Conservation (phyloP, 768 basidiomycete species). For the Ramaria rubella region DNA sequence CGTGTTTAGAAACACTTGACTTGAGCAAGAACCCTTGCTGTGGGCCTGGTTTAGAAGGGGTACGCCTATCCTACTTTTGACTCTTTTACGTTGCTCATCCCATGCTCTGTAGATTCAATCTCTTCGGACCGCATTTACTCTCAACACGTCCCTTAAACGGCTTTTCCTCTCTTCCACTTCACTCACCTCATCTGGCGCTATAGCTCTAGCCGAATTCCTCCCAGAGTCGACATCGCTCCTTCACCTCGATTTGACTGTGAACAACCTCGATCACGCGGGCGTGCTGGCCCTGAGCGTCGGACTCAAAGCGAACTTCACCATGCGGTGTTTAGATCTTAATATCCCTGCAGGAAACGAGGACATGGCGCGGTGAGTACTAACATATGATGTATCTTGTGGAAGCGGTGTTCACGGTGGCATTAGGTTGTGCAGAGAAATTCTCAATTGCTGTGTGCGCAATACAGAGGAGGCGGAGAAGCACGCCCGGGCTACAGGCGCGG, state of each 20-base stretch:
- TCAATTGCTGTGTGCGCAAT: conserved; percentile 87
- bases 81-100: not conserved
- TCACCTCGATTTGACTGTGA: conserved; percentile 86
- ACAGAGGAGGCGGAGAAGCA: conserved; percentile 75
- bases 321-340: conserved; percentile 90
- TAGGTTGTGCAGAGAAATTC: conserved; percentile 80
- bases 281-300: conserved; percentile 89
- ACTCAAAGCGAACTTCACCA: conserved; percentile 72
- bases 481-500: conserved; percentile 19
- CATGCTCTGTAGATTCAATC: conserved; percentile 64
- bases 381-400: not conserved
- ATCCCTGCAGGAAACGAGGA: conserved; percentile 82
- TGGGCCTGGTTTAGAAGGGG: conserved; percentile 86
- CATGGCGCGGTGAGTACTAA: conserved; percentile 47
- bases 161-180: conserved; percentile 83
- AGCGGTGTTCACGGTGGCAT: conserved; percentile 2
- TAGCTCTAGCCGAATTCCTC: conserved; percentile 92
- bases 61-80: conserved; percentile 32
- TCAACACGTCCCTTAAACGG: conserved; percentile 87
- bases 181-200: conserved; percentile 79
- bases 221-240: conserved; percentile 83
- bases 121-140: conserved; percentile 85
- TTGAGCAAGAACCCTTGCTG: conserved; percentile 90
- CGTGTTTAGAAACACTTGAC: conserved; percentile 88
- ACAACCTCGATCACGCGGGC: conserved; percentile 77